Conservation (phyloP, 2,329 filamentous ascomycete species). For the Zymoseptoria pseudotritici region DNA sequence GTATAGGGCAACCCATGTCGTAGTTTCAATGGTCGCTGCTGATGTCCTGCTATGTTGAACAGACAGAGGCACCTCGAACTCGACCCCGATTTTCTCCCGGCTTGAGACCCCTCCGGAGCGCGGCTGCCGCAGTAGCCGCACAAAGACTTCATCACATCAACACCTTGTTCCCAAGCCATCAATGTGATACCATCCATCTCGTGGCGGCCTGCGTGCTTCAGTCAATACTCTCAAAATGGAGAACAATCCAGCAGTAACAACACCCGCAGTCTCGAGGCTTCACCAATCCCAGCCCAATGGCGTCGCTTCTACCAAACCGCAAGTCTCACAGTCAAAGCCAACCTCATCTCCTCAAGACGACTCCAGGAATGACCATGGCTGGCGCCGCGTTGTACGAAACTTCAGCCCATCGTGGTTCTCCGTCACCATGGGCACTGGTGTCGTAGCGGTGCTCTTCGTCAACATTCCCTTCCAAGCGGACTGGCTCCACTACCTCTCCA, state of each 20-base stretch:
- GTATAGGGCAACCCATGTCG: background rate
- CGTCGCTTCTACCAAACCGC: background rate
- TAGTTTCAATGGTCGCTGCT: background rate
- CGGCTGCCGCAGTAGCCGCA: background rate
- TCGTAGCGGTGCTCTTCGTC: conserved; percentile 56
- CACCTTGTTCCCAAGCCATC: background rate
- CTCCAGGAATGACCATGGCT: conserved; percentile 15
- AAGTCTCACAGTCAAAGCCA: background rate
- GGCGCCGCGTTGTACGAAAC: conserved; percentile 24
- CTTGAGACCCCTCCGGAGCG: background rate
- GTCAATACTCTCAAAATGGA: background rate
- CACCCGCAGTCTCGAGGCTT: background rate
- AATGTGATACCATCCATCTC: background rate
- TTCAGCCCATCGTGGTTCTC: conserved; percentile 27
- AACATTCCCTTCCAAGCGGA: conserved; percentile 53
- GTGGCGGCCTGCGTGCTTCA: background rate
- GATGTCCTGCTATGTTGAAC: background rate
- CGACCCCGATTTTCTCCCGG: background rate
- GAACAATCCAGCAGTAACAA: conserved; percentile 1
- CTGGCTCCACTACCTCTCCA: conserved; percentile 54
- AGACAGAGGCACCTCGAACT: background rate
- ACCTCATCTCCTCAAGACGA: background rate
- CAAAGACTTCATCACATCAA: background rate
- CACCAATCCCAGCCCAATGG: conserved; percentile 1
- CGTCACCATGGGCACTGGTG: conserved; percentile 55